Evolutionary conservation across 805 yeast genomes (phyloP), one percentile per base, ranked within the genome.

Genomic region (Cyberlindnera maritima): DNA sequence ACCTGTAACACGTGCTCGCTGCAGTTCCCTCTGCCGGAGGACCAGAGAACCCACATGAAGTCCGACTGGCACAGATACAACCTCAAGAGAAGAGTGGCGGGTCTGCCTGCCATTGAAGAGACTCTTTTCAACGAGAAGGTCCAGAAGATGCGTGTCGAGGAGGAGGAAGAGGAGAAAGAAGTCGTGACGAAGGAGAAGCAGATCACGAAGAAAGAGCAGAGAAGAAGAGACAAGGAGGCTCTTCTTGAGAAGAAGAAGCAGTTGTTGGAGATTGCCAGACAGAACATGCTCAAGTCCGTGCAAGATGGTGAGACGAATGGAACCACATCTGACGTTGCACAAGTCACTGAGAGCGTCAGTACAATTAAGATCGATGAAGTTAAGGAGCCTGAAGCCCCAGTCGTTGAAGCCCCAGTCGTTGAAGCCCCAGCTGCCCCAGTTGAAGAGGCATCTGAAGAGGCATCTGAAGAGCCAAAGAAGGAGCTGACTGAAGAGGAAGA

Each of bases 1-100:
- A 90, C 98, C 8, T 94, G 99, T 73, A 88, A 90, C 64, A 83
- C 96, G 20, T 94, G 99, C 66, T 83, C 80, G 23, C 74, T 92
- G 54, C 83, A 82, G 42, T 94, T 94, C 58, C 79, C 83, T 23
- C 68, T 80, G 11, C 81, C 96, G 2, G 86, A 79, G 44, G 79
- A 79, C 59, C 99, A 94, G 69, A 76, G 98, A 58, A 70, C 72
- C 43, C 99, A 94, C 64, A 94, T 94, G 99, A 88, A 88, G 63
- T 80, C 96, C 2, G 99, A 94, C 52, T 94, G 99, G 99, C 99
- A 94, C 67, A 79, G 98, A 60, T 94, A 94, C 67, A 94, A 94
- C 63, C 76, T 94, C 59, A 94, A 94, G 64, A 81, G 99, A 72
- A 77, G 96, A 63, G 98, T 94, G 14, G 97, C 98, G 0, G 78